These are phyloP conservation scores for Aspergillus steynii DNA, from an alignment of 495 filamentous ascomycete species.

Conservation along the genomic window DNA sequence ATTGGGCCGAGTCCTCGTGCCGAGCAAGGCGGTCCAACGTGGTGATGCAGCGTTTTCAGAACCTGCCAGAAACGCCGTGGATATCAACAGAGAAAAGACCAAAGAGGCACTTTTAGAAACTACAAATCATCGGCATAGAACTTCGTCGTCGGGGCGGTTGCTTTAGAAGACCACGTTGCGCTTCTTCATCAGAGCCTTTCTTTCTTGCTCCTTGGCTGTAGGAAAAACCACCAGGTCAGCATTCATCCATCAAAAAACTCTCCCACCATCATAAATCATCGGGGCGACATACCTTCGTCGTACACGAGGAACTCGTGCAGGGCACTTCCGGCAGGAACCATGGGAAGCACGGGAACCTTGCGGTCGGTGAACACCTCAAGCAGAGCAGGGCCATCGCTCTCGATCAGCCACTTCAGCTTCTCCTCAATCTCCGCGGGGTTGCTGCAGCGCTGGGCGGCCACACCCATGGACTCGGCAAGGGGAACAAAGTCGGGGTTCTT, in stretches of 20 bases:
- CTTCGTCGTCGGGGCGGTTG: conserved; percentile 20
- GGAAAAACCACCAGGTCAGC: conserved; percentile 27
- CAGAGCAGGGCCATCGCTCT: conserved; percentile 75
- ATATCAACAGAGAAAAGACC: conserved; percentile 43
- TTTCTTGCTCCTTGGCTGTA: conserved; percentile 71
- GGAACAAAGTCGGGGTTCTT: conserved; percentile 87
- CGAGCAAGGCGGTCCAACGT: conserved; percentile 1
- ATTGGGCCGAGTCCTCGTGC: conserved; percentile 1
- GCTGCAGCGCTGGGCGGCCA: conserved; percentile 64
- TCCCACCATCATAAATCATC: neutral
- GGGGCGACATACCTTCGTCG: conserved; percentile 64
- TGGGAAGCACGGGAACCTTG: conserved; percentile 97
- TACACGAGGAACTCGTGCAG: conserved; percentile 94
- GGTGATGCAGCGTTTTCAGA: conserved; percentile 37
- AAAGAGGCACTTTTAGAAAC: conserved; percentile 23
- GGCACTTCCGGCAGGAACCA: conserved; percentile 86
- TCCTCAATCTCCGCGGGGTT: conserved; percentile 72
- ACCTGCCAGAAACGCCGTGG: conserved; percentile 49
- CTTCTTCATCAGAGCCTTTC: conserved; percentile 69
- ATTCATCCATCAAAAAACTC: neutral
- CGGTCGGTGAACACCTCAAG: conserved; percentile 65
- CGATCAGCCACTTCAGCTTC: conserved; percentile 85
- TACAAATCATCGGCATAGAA: conserved; percentile 17
- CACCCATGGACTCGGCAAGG: conserved; percentile 79
- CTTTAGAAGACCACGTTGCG: conserved; percentile 50